Evolutionary conservation across 1,284 basidiomycete species (phyloP).

Genomic region (Ganoderma meredithae): DNA sequence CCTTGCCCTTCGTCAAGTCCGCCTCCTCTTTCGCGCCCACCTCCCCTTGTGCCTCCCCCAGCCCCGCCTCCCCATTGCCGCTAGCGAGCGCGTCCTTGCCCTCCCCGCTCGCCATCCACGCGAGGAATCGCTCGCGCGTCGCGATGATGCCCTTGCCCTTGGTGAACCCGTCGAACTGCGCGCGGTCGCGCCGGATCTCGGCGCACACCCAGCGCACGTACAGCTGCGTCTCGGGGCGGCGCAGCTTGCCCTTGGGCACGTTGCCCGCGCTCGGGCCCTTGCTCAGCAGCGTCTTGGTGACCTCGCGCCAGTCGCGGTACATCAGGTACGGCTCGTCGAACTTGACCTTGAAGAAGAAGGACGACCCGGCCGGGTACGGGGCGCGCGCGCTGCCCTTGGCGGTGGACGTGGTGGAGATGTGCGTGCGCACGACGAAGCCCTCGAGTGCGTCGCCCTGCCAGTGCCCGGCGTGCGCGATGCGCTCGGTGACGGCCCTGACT

Average conservation of each 20-base stretch:
- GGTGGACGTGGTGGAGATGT: constrained; percentile 56
- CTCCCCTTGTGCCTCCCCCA: constrained; percentile 36
- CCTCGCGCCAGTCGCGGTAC: constrained; percentile 97
- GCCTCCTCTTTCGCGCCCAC: constrained; percentile 47
- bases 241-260: constrained; percentile 69
- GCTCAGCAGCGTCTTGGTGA: constrained; percentile 81
- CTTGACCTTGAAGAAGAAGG: constrained; percentile 99
- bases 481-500: constrained; percentile 78
- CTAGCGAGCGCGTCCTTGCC: constrained; percentile 45
- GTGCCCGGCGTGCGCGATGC: constrained; percentile 71
- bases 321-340: constrained; percentile 99
- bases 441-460: constrained; percentile 93
- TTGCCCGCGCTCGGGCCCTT: constrained; percentile 43
- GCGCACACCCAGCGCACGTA: constrained; percentile 77
- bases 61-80: constrained; percentile 35
- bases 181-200: constrained; percentile 71
- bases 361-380: constrained; percentile 81
- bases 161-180: constrained; percentile 70
- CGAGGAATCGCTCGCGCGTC: constrained; percentile 82
- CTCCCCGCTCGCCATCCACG: constrained; percentile 65
- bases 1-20: constrained; percentile 68
- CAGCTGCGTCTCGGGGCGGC: constrained; percentile 67
- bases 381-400: constrained; percentile 48
- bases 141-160: constrained; percentile 87
- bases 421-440: constrained; percentile 94